Percentiles rank a stretch among this genome's conserved stretches.
phyloP scores from a whole-genome alignment of 2,329 filamentous ascomycete species.

The Delphinella strobiligena region DNA sequence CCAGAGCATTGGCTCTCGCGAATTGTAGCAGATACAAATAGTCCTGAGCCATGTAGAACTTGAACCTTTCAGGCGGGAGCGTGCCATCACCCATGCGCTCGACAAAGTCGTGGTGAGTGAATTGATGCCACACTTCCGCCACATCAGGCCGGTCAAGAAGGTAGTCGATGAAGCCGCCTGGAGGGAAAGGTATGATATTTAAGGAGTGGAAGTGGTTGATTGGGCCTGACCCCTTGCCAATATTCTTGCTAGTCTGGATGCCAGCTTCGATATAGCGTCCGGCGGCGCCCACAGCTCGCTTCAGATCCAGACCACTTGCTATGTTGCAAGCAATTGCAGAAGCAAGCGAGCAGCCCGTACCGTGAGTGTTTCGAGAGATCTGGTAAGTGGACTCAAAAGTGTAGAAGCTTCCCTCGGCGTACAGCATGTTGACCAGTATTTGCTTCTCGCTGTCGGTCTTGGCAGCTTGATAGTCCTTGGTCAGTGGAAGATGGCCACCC shows the following conservation, averaged over 20 bases:
- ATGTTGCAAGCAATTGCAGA: constrained; percentile 71
- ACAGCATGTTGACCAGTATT: constrained; percentile 66
- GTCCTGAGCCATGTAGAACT: constrained; percentile 81
- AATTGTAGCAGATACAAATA: constrained; percentile 90
- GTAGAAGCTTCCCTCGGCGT: constrained; percentile 42
- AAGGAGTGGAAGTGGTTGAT: constrained; percentile 70
- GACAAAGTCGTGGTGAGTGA: constrained; percentile 75
- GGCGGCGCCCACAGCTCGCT: constrained; percentile 52
- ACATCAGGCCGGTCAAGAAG: constrained; percentile 65
- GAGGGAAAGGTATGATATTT: constrained; percentile 55
- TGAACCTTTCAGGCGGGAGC: constrained; percentile 66
- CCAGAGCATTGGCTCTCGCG: constrained; percentile 71
- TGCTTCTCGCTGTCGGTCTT: constrained; percentile 46
- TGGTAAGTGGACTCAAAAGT: constrained; percentile 61
- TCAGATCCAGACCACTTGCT: constrained; percentile 44
- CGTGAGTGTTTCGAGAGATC: constrained; percentile 72
- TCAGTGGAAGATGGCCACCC: constrained; percentile 79
- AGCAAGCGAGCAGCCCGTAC: constrained; percentile 87
- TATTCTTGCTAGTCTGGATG: constrained; percentile 50
- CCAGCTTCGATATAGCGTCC: constrained; percentile 61
- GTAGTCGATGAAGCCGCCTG: constrained; percentile 74
- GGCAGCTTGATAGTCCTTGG: constrained; percentile 48
- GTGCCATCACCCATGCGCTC: constrained; percentile 62
- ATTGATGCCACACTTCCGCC: constrained; percentile 59
- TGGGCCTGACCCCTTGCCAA: constrained; percentile 58